These are phyloP conservation scores for Aspergillus sp. DNA, from an alignment of 2,329 filamentous ascomycete genomes.

Conservation along the genomic window DNA sequence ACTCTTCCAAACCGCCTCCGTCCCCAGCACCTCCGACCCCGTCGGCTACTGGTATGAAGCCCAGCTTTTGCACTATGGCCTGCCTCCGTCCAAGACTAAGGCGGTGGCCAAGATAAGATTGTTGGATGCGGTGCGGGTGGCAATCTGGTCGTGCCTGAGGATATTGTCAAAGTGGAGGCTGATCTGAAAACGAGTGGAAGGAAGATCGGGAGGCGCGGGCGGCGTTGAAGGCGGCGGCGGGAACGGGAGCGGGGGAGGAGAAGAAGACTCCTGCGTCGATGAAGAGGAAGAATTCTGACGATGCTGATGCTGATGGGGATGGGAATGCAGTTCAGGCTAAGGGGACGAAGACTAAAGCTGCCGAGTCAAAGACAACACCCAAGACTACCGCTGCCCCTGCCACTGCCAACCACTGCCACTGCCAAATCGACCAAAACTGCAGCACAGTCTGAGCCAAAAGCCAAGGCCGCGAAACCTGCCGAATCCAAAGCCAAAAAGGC, in stretches of 20 bases:
- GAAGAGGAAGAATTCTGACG: neutral
- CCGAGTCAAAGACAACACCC: neutral
- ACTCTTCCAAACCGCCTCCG: conserved; percentile 27
- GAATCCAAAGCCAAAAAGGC: no score
- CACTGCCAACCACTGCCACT: neutral
- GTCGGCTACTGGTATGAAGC: conserved; percentile 60
- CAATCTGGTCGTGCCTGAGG: conserved; percentile 45
- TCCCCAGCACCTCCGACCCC: conserved; percentile 38
- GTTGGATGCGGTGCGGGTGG: conserved; percentile 51
- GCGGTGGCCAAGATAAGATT: conserved; percentile 55
- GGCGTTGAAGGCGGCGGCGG: no score
- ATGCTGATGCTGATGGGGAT: neutral
- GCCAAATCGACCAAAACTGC: neutral
- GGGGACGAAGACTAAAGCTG: neutral
- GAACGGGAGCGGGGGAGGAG: no score
- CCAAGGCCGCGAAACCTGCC: no score
- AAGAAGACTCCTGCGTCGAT: neutral
- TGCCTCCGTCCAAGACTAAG: conserved; percentile 54
- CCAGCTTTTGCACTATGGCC: conserved; percentile 59
- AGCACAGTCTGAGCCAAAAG: no score
- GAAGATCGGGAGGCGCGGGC: conserved; percentile 31
- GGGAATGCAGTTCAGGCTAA: neutral
- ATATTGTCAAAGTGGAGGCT: conserved; percentile 47
- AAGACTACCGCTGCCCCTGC: neutral
- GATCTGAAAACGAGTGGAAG: conserved; percentile 57